Percentiles rank a stretch among this genome's conserved stretches.
Evolutionary conservation across 441 rosid genomes (phyloP).

Genomic region (Eruca vesicaria): DNA sequence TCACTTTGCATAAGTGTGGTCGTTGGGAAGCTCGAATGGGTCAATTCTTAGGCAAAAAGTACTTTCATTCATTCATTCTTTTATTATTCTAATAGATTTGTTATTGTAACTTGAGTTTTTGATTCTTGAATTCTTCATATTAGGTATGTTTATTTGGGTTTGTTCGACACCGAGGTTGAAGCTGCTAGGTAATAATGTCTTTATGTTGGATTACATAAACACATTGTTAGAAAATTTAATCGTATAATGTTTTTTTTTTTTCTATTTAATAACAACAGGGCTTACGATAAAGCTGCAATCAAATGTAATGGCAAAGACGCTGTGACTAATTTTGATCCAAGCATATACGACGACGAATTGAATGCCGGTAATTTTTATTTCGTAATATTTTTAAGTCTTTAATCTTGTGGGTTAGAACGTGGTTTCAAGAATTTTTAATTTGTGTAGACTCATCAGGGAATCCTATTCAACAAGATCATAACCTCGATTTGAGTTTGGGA

Average conservation of each 20-base stretch:
- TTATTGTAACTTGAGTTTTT: not conserved
- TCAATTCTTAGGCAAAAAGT: conserved; percentile 98
- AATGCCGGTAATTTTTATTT: conserved; percentile 41
- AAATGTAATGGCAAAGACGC: conserved; percentile 97
- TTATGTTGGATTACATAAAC: not conserved
- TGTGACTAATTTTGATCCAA: conserved; percentile 92
- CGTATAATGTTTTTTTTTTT: not conserved
- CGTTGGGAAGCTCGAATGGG: conserved; percentile 99
- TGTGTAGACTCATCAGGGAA: conserved; percentile 51
- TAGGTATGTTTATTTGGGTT: conserved; percentile 94
- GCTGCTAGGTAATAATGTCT: conserved; percentile 73
- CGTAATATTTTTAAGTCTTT: not conserved
- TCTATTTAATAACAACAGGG: conserved; percentile 45
- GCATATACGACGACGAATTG: conserved; percentile 79
- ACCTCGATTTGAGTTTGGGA: conserved; percentile 92
- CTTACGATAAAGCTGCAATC: conserved; percentile 96
- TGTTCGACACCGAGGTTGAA: conserved; percentile 95
- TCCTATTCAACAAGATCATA: conserved; percentile 53
- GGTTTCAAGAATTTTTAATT: not conserved
- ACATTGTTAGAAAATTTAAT: not conserved
- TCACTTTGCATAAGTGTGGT: conserved; percentile 97
- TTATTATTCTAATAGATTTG: not conserved
- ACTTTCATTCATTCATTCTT: conserved; percentile 1
- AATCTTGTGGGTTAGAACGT: not conserved
- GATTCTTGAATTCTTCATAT: not conserved